Base-by-base conservation (phyloP, 2,329 filamentous ascomycete genomes). In the Trichoderma endophyticum region DNA sequence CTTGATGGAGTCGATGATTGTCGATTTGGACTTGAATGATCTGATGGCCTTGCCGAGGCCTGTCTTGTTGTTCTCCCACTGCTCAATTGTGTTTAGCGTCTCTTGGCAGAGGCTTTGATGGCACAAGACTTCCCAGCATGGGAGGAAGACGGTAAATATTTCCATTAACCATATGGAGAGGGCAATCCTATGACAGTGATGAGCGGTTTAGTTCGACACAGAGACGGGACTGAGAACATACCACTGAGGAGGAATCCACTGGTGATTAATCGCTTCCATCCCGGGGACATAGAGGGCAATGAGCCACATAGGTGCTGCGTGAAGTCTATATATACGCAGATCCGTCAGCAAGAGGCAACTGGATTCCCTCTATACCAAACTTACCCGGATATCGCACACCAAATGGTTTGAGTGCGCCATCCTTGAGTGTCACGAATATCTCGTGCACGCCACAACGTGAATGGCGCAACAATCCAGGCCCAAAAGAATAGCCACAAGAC, bases 241-340 rank as follows among this genome's bases (percentile, higher is more conserved):
- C 89, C 89, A 91, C 79, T 89, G 86, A 11, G 88, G 86, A 30
- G 89, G 88, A 4, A 87, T 78, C 74, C 84, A 89, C 75, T 86
- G 86, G 24, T 77, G 77, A 77, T 90, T 89, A 66, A 90, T 80
- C 0, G 79, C 75, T 4, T 80, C 82, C 79, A 90, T 85, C 1
- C 74, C 82, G 6, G 86, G 84, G 1, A 83, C 82, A 71, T 86
- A 84, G 2, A 87, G 82, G 54, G 88, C 89, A 43, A 90, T 81
- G 43, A 92, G 84, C 87, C 89, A 92, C 81, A 92, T 85, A 0
- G 90, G 90, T 2, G 89, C 87, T 12, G 89, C 90, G 56, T 86
- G 89, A 11, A 92, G 83, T 60, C 87, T 89, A 28, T 15, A 8
- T 14, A n/a, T 43, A 28, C 60, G 60, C 26, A 57, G 11, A 28